phyloP scores from a whole-genome alignment of 1,139 yeast genomes.

The Debaryomyces coudertii region DNA sequence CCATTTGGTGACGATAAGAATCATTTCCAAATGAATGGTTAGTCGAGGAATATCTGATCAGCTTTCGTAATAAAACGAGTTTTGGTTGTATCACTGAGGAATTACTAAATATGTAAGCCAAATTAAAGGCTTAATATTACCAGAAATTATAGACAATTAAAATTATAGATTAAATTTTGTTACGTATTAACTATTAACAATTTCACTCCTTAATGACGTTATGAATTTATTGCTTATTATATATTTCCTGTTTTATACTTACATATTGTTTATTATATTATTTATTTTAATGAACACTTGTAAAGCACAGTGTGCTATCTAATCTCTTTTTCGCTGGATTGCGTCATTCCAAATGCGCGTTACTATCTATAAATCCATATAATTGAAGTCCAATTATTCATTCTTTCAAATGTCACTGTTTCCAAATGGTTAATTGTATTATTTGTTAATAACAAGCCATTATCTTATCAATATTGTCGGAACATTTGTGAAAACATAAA shows the following conservation, averaged over 20 bases:
- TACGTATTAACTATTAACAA: neutral
- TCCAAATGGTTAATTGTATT: too few species aligned
- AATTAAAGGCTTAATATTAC: neutral
- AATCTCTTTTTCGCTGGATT: too few species aligned
- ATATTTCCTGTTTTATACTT: constrained; percentile 4
- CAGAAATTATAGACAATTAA: constrained; percentile 8
- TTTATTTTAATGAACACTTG: neutral
- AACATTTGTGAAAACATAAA: too few species aligned
- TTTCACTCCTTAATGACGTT: constrained; percentile 8
- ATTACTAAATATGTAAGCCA: neutral
- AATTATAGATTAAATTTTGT: constrained; percentile 8
- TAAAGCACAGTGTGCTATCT: too few species aligned
- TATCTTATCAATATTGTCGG: too few species aligned
- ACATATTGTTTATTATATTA: constrained; percentile 5
- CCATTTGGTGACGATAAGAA: constrained; percentile 32
- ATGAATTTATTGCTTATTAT: constrained; percentile 2
- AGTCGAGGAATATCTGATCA: neutral
- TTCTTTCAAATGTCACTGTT: too few species aligned
- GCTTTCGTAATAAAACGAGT: neutral
- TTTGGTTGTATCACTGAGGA: neutral
- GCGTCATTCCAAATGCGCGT: too few species aligned
- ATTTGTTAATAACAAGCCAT: too few species aligned
- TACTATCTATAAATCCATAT: too few species aligned
- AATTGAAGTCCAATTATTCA: too few species aligned
- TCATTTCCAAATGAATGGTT: neutral